Percentiles rank a stretch among this genome's conserved stretches.
These are phyloP conservation scores for Trichoderma parareesei DNA, from an alignment of 495 filamentous ascomycete genomes.

Conservation along the genomic window DNA sequence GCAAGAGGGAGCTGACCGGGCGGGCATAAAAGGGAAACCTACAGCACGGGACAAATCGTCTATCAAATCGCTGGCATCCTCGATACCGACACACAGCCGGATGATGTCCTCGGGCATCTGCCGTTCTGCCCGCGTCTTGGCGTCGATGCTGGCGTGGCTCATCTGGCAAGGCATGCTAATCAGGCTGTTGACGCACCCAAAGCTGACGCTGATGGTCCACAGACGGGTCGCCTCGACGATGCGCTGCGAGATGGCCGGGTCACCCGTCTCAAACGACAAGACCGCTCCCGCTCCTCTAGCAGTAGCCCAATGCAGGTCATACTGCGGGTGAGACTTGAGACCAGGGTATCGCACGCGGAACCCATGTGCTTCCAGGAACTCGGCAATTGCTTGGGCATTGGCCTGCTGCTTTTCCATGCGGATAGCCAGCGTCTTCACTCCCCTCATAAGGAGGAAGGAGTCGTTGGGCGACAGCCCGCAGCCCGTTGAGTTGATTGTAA, in stretches of 20 bases:
- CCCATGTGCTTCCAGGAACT: conserved; percentile 83
- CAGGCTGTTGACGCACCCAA: conserved; percentile 95
- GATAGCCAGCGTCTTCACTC: conserved; percentile 91
- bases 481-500: conserved; percentile 91
- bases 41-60: conserved; percentile 87
- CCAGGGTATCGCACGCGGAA: conserved; percentile 95
- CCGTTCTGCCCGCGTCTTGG: conserved; percentile 80
- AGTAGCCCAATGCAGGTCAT: conserved; percentile 91
- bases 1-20: not conserved
- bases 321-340: conserved; percentile 87
- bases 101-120: conserved; percentile 95
- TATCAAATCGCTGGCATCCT: conserved; percentile 86
- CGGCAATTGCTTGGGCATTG: conserved; percentile 83
- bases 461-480: conserved; percentile 93
- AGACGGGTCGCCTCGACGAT: conserved; percentile 88
- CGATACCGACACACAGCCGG: conserved; percentile 90
- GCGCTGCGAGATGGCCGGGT: conserved; percentile 69
- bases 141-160: conserved; percentile 98
- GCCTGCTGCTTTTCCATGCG: conserved; percentile 97
- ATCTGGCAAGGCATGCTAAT: conserved; percentile 99
- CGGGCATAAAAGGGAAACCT: conserved; percentile 37
- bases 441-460: conserved; percentile 88
- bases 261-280: conserved; percentile 90
- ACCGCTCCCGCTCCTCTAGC: conserved; percentile 90
- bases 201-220: conserved; percentile 93